Evolutionary conservation across 129 eudicot species (phyloP).

Genomic region (Calendula officinalis): DNA sequence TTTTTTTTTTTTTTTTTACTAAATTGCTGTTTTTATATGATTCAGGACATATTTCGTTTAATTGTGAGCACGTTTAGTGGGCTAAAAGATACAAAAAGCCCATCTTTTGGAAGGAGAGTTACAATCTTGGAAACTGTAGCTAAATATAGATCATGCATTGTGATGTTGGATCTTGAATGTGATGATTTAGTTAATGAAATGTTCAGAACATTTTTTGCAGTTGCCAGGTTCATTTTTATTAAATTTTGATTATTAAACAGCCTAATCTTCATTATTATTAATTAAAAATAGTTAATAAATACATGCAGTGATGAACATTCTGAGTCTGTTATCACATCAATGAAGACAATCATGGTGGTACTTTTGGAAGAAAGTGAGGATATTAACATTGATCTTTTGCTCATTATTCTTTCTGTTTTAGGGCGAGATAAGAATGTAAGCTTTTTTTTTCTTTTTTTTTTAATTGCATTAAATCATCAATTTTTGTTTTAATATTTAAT

Average conservation of each 20-base stretch:
- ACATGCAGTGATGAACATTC: conserved; percentile 82
- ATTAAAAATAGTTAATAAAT: background rate
- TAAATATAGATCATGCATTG: conserved; percentile 89
- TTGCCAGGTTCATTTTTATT: conserved; percentile 65
- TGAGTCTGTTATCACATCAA: conserved; percentile 67
- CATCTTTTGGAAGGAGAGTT: conserved; percentile 88
- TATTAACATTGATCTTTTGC: conserved; percentile 62
- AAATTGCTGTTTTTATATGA: conserved; percentile 12
- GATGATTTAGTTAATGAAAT: conserved; percentile 84
- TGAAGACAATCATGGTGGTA: conserved; percentile 88
- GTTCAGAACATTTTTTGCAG: conserved; percentile 74
- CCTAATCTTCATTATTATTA: background rate
- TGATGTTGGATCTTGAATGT: conserved; percentile 98
- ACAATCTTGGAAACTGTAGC: conserved; percentile 89
- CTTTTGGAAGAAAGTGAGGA: conserved; percentile 98
- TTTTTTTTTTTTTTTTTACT: background rate
- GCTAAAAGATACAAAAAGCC: conserved; percentile 67
- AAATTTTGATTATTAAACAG: conserved; percentile 14
- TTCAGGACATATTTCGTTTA: conserved; percentile 76
- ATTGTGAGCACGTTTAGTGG: conserved; percentile 92
- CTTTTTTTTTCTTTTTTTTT: background rate
- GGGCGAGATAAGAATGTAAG: conserved; percentile 76
- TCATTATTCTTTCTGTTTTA: conserved; percentile 59
- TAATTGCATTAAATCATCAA: background rate
- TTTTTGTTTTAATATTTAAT: background rate